Evolutionary conservation across 345 rosid genomes (phyloP), one percentile per base, ranked within the genome.

Genomic region (Heritiera fomes): DNA sequence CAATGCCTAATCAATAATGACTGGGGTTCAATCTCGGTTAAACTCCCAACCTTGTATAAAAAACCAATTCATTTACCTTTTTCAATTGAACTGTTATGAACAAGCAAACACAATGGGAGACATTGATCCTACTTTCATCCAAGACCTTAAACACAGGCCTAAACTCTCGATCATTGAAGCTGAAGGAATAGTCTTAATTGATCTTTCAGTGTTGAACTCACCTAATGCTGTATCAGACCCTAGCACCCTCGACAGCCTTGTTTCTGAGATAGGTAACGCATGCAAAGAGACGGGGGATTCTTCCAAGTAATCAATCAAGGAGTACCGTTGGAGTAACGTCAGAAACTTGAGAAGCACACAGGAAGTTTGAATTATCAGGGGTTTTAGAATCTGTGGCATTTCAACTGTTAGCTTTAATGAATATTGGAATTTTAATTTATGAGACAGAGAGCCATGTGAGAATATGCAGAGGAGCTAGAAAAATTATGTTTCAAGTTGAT

Each of bases 241-340:
- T 18, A 41, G 40, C 10, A 40, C 82, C 84, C 17, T 75, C 9
- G 13, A 85, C 38, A 46, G 79, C 41, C 75, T 91, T 23, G 88
- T 85, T 2, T 62, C 77, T 2, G 78, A 86, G 80, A 85, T 92
- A 0, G 90, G 90, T 23, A 75, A 85, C 4, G 95, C 97, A 0
- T 91, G 98, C 87, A 55, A 85, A 83, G 87, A 83, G 28, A 23
- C 14, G 93, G 94, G 94, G 97, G 97, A 0, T 94, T 93, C 73
- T 94, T 94, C 41, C 98, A 94, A 69, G 93, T 93, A 76, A 80
- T 88, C 77, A 93, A 94, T 81, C 98, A 94, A 43, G 94, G 94
- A 55, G 90, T 93, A 10, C 87, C 97, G 0, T 28, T 71, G 18
- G 92, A 88, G 61, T 56, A 87, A 40, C 80, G 86, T 12, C 53